phyloP scores from a whole-genome alignment of 1,139 yeast species.

The Taphrina communis region DNA sequence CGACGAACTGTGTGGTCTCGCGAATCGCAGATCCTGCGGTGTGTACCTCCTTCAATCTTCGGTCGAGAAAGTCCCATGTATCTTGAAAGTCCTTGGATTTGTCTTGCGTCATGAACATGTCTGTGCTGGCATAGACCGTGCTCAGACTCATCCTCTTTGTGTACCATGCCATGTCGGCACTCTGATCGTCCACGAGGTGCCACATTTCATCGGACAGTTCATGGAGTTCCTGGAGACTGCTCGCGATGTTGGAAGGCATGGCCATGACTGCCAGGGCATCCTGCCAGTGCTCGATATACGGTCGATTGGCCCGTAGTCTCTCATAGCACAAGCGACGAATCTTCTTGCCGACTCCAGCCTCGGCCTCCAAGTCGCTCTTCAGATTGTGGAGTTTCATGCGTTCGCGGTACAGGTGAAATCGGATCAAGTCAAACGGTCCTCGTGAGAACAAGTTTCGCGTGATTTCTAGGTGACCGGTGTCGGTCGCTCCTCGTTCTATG shows the following conservation, averaged over 20 bases:
- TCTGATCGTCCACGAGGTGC: conserved; percentile 75
- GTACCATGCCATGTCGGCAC: conserved; percentile 93
- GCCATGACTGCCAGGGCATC: conserved; percentile 62
- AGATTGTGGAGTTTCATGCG: conserved; percentile 49
- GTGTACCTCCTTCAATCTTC: conserved; percentile 63
- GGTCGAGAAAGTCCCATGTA: conserved; percentile 70
- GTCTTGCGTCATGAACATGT: conserved; percentile 82
- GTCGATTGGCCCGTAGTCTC: conserved; percentile 68
- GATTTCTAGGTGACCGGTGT: conserved; percentile 69
- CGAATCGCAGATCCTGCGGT: conserved; percentile 65
- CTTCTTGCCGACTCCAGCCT: conserved; percentile 51
- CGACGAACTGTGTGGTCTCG: conserved; percentile 73
- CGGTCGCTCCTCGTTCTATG: conserved; percentile 65
- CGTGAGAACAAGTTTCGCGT: conserved; percentile 66
- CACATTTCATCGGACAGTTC: conserved; percentile 81
- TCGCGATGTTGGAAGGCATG: conserved; percentile 60
- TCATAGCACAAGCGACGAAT: conserved; percentile 61
- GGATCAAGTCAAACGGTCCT: conserved; percentile 66
- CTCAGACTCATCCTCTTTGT: conserved; percentile 77
- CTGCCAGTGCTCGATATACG: conserved; percentile 56
- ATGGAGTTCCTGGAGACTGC: conserved; percentile 70
- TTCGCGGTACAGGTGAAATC: conserved; percentile 66
- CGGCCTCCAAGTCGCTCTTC: conserved; percentile 49
- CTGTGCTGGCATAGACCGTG: conserved; percentile 70
- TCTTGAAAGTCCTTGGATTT: conserved; percentile 61